phyloP scores from a whole-genome alignment of 345 rosid genomes.

The Salix koriyanagi region DNA sequence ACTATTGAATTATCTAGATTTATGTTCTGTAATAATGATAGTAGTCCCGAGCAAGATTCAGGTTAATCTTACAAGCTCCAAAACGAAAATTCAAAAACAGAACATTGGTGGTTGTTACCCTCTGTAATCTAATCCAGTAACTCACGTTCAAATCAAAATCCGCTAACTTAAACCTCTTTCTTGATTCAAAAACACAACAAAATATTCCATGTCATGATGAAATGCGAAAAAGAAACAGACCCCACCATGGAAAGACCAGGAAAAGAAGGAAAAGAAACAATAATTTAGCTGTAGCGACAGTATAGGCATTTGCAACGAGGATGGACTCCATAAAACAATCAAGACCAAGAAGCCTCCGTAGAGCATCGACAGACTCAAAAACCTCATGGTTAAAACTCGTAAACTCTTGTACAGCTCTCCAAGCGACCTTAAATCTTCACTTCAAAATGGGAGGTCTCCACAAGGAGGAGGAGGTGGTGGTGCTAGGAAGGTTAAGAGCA shows the following conservation, averaged over 20 bases:
- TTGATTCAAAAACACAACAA: slow-evolving; percentile 13
- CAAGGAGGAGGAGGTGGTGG: slow-evolving; percentile 4
- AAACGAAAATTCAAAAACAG: slow-evolving; percentile 22
- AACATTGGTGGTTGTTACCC: slow-evolving; percentile 26
- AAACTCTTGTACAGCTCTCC: slow-evolving; percentile 39
- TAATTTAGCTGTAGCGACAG: slow-evolving; percentile 24
- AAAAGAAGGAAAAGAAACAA: slow-evolving; percentile 6
- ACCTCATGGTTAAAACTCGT: slow-evolving; percentile 18
- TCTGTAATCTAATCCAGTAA: slow-evolving; percentile 12
- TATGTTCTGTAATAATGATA: not conserved
- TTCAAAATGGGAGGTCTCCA: slow-evolving; percentile 28
- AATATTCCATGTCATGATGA: not conserved
- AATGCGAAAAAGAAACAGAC: slow-evolving; percentile 13
- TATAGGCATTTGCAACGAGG: slow-evolving; percentile 30
- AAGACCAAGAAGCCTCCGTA: slow-evolving; percentile 17
- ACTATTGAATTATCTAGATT: not conserved
- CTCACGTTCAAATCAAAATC: slow-evolving; percentile 24
- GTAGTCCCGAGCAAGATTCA: not conserved
- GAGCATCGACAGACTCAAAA: slow-evolving; percentile 26
- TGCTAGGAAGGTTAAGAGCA: slow-evolving; percentile 40
- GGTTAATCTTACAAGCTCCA: not conserved
- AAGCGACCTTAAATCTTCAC: slow-evolving; percentile 42
- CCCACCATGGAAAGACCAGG: slow-evolving; percentile 31
- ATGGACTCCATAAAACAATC: slow-evolving; percentile 35
- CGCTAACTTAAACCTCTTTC: not conserved